phyloP scores from a whole-genome alignment of 495 filamentous ascomycete genomes.

The Cercophora scortea region DNA sequence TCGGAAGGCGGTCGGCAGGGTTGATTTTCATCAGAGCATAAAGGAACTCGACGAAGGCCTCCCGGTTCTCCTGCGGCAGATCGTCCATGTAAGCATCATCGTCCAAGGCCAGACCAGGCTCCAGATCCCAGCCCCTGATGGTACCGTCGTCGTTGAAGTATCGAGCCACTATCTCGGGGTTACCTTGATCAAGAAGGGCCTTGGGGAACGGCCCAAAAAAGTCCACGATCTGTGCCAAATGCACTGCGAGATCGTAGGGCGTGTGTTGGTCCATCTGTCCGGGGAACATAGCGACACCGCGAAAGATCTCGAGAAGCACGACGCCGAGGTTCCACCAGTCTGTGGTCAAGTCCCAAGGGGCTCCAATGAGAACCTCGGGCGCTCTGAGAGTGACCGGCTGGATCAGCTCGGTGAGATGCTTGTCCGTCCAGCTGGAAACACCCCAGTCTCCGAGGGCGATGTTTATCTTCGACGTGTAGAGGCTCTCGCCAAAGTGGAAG shows the following conservation, averaged over 20 bases:
- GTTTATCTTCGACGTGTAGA: constrained; percentile 5
- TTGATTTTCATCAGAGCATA: constrained; percentile 8
- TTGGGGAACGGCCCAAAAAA: constrained; percentile 19
- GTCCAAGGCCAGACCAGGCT: neutral
- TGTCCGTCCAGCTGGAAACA: constrained; percentile 16
- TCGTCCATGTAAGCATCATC: constrained; percentile 1
- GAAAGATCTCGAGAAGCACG: constrained; percentile 13
- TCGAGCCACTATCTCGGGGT: constrained; percentile 7
- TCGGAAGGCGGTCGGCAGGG: constrained; percentile 5
- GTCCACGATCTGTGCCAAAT: constrained; percentile 17
- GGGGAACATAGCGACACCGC: constrained; percentile 6
- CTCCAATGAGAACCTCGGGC: constrained; percentile 23
- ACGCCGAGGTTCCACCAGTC: constrained; percentile 24
- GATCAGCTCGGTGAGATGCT: constrained; percentile 21
- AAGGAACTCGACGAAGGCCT: constrained; percentile 6
- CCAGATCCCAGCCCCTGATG: neutral
- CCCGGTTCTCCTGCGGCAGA: neutral
- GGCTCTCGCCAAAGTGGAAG: constrained; percentile 7
- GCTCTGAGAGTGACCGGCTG: constrained; percentile 21
- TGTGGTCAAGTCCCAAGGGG: constrained; percentile 15
- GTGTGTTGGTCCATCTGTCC: constrained; percentile 3
- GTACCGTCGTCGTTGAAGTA: constrained; percentile 8
- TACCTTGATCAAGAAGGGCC: constrained; percentile 14
- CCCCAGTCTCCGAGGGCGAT: constrained; percentile 24
- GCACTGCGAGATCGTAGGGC: constrained; percentile 9